Base-by-base conservation (phyloP, 441 rosid genomes). In the Pelargonium myrrhifolium region DNA sequence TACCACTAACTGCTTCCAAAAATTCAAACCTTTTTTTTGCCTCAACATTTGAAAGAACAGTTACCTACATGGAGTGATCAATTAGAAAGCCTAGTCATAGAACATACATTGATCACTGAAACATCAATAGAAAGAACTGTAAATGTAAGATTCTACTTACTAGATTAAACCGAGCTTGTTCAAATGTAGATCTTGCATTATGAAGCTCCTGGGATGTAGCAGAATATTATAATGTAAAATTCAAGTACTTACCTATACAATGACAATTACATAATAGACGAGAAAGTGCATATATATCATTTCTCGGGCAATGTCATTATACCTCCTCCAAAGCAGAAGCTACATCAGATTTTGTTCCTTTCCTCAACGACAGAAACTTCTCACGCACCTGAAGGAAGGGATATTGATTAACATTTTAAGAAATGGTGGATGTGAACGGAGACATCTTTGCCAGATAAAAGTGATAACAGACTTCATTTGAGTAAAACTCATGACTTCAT, bases 21-120 rank as follows among this genome's bases (percentile, higher is more conserved):
- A 96, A 96, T 77, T 96, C 98, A 82, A 89, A 96, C 82, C 96
- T 93, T 75, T 88, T 96, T 71, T 96, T 93, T 26, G 97, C 96
- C 84, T 96, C 99, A 55, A 96, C 96, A 84, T 82, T 89, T 31
- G 99, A 90, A 79, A 93, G 83, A 60, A 98, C 85, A 68, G 97
- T 90, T 75, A 95, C 85, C 99, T 95, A 69, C 65, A 71, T 35
- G 75, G 39, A 74, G 62, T 47, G 45, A 71, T 55, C 64, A 14
- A 72, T 17, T 49, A 61, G 60, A 61, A 64, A 72, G 39, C 56
- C 72, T 17, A 22, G 24, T 26, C 31, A 1, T 18, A 26, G 65
- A 47, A 17, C 58, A 10, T 49, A 58, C 15, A 62, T 66, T 59
- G 9, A 21, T n/a, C 60, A 60, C 42, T 7, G 22, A 59, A 65